Conservation (phyloP, 2,329 filamentous ascomycete genomes). For the Teratosphaeria zuluensis region DNA sequence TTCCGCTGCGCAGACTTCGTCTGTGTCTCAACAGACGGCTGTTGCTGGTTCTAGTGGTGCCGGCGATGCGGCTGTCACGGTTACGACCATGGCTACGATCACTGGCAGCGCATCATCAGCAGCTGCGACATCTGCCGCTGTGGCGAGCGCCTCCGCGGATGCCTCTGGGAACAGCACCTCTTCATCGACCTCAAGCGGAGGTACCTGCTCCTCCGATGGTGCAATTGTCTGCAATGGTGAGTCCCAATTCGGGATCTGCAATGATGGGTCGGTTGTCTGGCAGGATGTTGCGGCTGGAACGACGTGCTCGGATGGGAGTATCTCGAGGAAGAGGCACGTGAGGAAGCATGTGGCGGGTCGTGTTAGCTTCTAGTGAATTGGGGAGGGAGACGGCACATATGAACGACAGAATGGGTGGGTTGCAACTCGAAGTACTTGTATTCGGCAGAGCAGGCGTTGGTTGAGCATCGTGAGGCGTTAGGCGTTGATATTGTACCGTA, state of each 20-base stretch:
- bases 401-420: neutral
- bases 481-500: neutral
- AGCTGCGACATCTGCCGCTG: neutral
- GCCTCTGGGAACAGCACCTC: neutral
- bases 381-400: neutral
- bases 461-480: neutral
- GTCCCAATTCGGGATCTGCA: conserved; percentile 35
- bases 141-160: neutral
- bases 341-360: conserved; percentile 7
- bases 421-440: neutral
- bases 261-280: conserved; percentile 31
- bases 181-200: conserved; percentile 8
- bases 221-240: conserved; percentile 35
- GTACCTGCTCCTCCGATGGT: conserved; percentile 32
- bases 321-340: conserved; percentile 14
- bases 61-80: neutral
- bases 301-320: conserved; percentile 29
- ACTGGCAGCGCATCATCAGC: neutral
- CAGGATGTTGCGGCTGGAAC: conserved; percentile 34
- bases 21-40: neutral
- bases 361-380: neutral
- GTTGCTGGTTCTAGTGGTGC: neutral
- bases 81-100: conserved; percentile 2
- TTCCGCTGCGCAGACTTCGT: neutral
- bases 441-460: neutral